A percentile compares a stretch with the other conserved stretches of the same genome.
These are phyloP conservation scores for Cercospora sojina DNA, from an alignment of 2,329 filamentous ascomycete genomes.

Conservation along the genomic window DNA sequence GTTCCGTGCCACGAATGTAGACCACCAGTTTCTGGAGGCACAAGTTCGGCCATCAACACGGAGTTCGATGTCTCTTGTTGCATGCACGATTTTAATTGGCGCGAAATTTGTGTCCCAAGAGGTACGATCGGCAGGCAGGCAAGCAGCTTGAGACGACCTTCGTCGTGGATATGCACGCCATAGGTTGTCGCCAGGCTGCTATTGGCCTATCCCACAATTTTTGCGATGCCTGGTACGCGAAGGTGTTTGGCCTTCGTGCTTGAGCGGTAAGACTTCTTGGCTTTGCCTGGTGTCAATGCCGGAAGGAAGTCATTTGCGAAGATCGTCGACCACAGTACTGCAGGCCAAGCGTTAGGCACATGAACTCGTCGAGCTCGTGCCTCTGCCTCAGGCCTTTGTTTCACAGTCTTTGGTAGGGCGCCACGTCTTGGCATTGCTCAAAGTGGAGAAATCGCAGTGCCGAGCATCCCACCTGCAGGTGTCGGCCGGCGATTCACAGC, in stretches of 20 bases:
- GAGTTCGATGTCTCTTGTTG: not conserved
- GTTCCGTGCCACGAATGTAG: not conserved
- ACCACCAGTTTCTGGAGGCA: not conserved
- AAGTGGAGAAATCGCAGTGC: not conserved
- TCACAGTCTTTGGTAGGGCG: not conserved
- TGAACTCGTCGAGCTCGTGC: too few species aligned
- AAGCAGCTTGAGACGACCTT: not conserved
- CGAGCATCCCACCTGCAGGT: constrained; percentile 1
- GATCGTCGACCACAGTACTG: not conserved
- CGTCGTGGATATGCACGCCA: not conserved
- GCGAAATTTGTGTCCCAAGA: not conserved
- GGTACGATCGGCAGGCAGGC: not conserved
- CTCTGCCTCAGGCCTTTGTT: not conserved
- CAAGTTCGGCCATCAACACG: not conserved
- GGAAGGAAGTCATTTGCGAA: not conserved
- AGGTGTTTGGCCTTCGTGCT: not conserved
- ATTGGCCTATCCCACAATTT: not conserved
- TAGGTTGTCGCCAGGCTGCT: not conserved
- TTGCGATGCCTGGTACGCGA: not conserved
- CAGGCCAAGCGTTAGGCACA: not conserved
- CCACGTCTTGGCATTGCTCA: constrained; percentile 1
- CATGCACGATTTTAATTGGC: not conserved
- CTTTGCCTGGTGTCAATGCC: not conserved
- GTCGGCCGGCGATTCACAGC: not conserved
- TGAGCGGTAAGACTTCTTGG: not conserved